Percentiles rank a stretch among this genome's conserved stretches.
phyloP scores from a whole-genome alignment of 73 alveolate species.

The Tetrahymena elliotti region DNA sequence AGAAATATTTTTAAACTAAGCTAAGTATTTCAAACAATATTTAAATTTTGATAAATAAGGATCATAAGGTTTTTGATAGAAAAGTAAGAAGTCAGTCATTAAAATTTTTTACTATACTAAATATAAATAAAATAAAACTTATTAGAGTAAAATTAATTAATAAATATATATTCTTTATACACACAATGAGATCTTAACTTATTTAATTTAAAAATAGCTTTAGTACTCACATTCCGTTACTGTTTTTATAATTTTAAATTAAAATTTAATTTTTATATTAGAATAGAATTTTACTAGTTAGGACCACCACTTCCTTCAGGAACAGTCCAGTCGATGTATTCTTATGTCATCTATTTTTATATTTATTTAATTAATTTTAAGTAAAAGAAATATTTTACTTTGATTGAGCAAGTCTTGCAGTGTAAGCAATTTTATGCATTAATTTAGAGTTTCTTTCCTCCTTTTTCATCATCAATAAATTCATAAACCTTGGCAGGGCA shows the following conservation, averaged over 20 bases:
- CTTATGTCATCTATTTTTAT: slow-evolving; percentile 37
- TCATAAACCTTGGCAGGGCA: slow-evolving; percentile 97
- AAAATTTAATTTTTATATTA: neutral
- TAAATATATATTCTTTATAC: too few relatives aligned
- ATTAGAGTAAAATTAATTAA: neutral
- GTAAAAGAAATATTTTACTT: slow-evolving; percentile 20
- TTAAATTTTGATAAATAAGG: too few relatives aligned
- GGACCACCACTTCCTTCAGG: slow-evolving; percentile 98
- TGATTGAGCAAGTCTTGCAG: slow-evolving; percentile 91
- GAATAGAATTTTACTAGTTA: slow-evolving; percentile 43
- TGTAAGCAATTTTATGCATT: slow-evolving; percentile 94
- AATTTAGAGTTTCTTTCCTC: slow-evolving; percentile 52
- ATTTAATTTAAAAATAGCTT: too few relatives aligned
- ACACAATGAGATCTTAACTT: neutral
- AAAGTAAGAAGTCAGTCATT: too few relatives aligned
- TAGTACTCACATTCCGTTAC: neutral
- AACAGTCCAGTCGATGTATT: slow-evolving; percentile 88
- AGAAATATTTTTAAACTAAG: too few relatives aligned
- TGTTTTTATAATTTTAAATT: neutral
- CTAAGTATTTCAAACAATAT: too few relatives aligned
- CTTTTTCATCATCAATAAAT: slow-evolving; percentile 48
- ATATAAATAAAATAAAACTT: too few relatives aligned
- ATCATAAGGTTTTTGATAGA: too few relatives aligned
- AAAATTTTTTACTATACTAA: neutral
- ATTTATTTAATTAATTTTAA: neutral